Evolutionary conservation across 495 filamentous ascomycete genomes (phyloP).

Genomic region (Clavariopsis aquatica): DNA sequence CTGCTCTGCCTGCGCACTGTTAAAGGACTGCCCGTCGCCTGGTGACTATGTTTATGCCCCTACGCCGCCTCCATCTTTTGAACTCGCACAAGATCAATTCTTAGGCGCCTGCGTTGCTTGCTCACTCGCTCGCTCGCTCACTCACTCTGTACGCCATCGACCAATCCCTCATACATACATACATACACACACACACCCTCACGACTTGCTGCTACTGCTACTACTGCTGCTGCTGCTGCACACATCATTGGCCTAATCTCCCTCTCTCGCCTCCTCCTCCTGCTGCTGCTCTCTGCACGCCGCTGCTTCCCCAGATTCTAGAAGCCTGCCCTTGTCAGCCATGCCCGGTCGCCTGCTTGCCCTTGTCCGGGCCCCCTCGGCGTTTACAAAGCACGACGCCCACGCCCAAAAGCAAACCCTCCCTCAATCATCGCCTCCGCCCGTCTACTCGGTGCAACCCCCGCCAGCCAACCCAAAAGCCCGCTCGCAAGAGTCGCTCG

Average conservation of each 20-base stretch:
- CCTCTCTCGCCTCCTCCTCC: too few relatives aligned
- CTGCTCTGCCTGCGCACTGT: background rate
- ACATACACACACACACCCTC: too few relatives aligned
- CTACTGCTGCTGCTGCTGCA: background rate
- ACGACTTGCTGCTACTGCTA: too few relatives aligned
- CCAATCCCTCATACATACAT: too few relatives aligned
- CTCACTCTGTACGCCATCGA: too few relatives aligned
- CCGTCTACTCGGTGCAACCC: slow-evolving; percentile 31
- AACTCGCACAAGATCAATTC: slow-evolving; percentile 29
- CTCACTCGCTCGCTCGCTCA: too few relatives aligned
- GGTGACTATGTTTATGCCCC: slow-evolving; percentile 25
- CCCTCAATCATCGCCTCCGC: slow-evolving; percentile 15
- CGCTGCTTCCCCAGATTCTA: slow-evolving; percentile 29
- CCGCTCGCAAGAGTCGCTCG: slow-evolving; percentile 29
- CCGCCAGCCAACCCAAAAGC: slow-evolving; percentile 7
- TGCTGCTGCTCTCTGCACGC: slow-evolving; percentile 15
- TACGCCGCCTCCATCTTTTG: slow-evolving; percentile 17
- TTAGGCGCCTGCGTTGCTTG: slow-evolving; percentile 2
- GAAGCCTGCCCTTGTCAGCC: slow-evolving; percentile 19
- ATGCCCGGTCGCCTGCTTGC: slow-evolving; percentile 37
- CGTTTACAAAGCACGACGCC: slow-evolving; percentile 27
- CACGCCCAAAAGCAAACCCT: background rate
- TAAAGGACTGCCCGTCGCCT: slow-evolving; percentile 1
- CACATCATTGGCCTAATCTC: slow-evolving; percentile 25
- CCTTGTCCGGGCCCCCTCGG: slow-evolving; percentile 20